Percentiles rank a stretch among this genome's conserved stretches.
phyloP scores from a whole-genome alignment of 192 early-diverging fungal species.

The Coemansia sp. region DNA sequence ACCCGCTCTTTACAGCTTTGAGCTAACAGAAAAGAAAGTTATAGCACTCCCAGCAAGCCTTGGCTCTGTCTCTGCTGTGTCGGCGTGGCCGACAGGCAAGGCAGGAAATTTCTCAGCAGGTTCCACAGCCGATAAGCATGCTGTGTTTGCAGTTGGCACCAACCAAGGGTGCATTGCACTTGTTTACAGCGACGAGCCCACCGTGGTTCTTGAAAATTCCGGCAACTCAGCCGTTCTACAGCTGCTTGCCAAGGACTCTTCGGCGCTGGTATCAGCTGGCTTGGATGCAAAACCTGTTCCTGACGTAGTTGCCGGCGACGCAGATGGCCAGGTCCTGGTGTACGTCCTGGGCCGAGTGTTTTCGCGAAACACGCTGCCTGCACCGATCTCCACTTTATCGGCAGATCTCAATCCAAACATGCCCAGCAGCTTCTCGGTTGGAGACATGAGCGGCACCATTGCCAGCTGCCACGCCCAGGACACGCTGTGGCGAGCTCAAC shows the following conservation, averaged over 20 bases:
- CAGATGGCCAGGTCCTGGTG: slow-evolving; percentile 30
- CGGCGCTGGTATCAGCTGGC: not conserved
- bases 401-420: slow-evolving; percentile 34
- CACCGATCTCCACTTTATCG: slow-evolving; percentile 35
- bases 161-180: slow-evolving; percentile 28
- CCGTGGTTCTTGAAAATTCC: slow-evolving; percentile 18
- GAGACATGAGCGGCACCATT: slow-evolving; percentile 44
- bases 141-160: slow-evolving; percentile 28
- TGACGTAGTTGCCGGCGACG: slow-evolving; percentile 39
- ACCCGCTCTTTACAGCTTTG: not conserved
- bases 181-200: slow-evolving; percentile 10
- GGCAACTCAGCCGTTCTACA: slow-evolving; percentile 32
- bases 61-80: slow-evolving; percentile 19
- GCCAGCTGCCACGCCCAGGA: slow-evolving; percentile 35
- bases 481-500: slow-evolving; percentile 33
- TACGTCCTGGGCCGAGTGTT: slow-evolving; percentile 34
- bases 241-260: slow-evolving; percentile 18
- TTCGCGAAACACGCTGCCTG: slow-evolving; percentile 35
- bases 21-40: slow-evolving; percentile 3
- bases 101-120: not conserved
- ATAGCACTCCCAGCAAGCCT: slow-evolving; percentile 18
- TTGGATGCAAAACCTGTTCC: slow-evolving; percentile 5
- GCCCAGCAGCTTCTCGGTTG: slow-evolving; percentile 33
- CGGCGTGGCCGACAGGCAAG: slow-evolving; percentile 18
- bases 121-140: not conserved